Percentiles rank a stretch among this genome's conserved stretches.
Conservation (phyloP, 1,284 basidiomycete species). For the Cryptococcus sp. region DNA sequence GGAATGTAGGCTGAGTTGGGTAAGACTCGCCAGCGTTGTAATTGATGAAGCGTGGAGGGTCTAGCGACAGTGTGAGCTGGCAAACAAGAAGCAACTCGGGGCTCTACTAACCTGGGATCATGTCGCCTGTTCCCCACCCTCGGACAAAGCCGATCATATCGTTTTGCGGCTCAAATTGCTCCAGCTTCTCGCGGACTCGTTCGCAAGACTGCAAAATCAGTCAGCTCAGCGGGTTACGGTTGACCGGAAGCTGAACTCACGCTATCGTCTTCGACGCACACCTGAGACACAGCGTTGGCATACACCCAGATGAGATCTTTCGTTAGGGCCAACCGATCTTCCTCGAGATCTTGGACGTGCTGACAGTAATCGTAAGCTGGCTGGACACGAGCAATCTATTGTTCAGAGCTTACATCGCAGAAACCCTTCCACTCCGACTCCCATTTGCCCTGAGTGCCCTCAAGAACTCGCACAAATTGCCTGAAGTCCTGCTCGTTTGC, state of each 20-base stretch:
- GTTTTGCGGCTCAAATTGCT: constrained; percentile 75
- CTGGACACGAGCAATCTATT: no score
- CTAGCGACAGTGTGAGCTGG: constrained; percentile 39
- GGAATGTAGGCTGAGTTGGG: constrained; percentile 43
- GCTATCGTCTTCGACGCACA: constrained; percentile 95
- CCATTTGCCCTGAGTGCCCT: constrained; percentile 83
- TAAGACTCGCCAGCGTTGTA: constrained; percentile 53
- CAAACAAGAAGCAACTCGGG: not conserved
- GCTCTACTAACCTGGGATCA: constrained; percentile 62
- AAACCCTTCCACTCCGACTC: constrained; percentile 91
- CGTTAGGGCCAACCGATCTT: constrained; percentile 87
- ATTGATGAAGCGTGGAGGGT: constrained; percentile 78
- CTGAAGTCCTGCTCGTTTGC: constrained; percentile 88
- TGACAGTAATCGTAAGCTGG: constrained; percentile 24
- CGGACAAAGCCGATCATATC: constrained; percentile 84
- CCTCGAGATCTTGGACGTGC: constrained; percentile 92
- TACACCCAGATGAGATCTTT: constrained; percentile 96
- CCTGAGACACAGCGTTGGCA: constrained; percentile 91
- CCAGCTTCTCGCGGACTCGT: constrained; percentile 74
- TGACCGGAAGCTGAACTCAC: constrained; percentile 57
- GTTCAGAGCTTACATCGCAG: constrained; percentile 63
- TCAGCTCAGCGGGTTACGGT: not conserved
- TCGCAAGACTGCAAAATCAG: constrained; percentile 73
- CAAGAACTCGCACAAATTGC: constrained; percentile 78
- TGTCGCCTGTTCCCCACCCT: constrained; percentile 78